Evolutionary conservation across 2,329 filamentous ascomycete genomes (phyloP), one percentile per base, ranked within the genome.

Genomic region (Lomentospora prolificans): DNA sequence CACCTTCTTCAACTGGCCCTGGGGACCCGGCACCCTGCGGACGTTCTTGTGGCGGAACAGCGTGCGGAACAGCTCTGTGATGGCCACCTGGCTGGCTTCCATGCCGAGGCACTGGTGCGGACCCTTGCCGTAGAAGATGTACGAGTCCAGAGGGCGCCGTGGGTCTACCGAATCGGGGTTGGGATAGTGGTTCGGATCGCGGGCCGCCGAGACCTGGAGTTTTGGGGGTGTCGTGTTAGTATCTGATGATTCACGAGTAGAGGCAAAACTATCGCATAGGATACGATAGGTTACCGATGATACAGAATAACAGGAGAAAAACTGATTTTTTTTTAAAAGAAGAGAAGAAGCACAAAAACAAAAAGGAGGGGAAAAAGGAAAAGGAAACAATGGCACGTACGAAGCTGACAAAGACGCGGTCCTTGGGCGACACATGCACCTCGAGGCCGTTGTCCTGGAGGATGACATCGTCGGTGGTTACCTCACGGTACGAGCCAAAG

Each of bases 1-100:
- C 2, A 89, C 74, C 71, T 81, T 85, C 74, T 88, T 87, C 60
- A 90, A 66, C 64, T 82, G 70, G 0, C 87, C 87, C 68, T 86
- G 82, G 0, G 78, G 70, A 0, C 87, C 87, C 0, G 79, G 72
- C 0, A 80, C 82, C 28, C 82, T 75, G 4, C 82, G 72, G 9
- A 90, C 66, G 55, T 82, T 82, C 61, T 79, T 75, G 61, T 82
- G 72, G 57, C 75, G 71, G 62, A 85, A 86, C 2, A 89, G 69
- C 1, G 79, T 78, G 51, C 86, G 80, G 67, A 90, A 79, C 74
- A 89, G 84, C 60, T 85, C 80, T 0, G 81, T 80, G 57, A 90
- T 70, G 0, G 82, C 84, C 2, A 82, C 73, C 59, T 82, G 75
- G 64, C 76, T 81, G 10, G 80, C 76, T 14, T 84, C 78, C 25